Conservation (phyloP, 495 filamentous ascomycete genomes). For the Oidiodendron maius region DNA sequence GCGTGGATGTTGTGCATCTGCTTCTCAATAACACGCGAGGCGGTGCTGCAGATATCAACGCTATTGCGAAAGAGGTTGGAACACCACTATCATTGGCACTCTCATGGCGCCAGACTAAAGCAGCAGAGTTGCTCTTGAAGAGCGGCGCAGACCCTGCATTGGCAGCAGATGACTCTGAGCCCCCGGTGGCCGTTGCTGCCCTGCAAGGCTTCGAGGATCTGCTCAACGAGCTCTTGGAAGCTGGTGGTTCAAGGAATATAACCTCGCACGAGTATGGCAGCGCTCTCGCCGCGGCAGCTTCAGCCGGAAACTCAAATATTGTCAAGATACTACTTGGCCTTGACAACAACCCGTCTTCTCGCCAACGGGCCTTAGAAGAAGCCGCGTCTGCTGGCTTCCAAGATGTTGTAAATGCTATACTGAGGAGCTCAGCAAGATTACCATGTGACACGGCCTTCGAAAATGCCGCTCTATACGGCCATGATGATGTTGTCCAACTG, state of each 20-base stretch:
- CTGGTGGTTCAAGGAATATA: neutral
- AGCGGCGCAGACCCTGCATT: no score
- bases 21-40: constrained; percentile 21
- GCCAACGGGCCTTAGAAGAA: neutral
- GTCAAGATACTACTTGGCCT: neutral
- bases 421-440: no score
- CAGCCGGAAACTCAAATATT: neutral
- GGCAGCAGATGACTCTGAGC: neutral
- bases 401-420: neutral
- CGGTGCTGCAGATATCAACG: constrained; percentile 26
- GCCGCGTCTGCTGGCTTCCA: neutral
- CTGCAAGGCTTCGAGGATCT: neutral
- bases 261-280: no score
- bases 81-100: neutral
- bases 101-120: no score
- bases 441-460: no score
- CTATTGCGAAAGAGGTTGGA: constrained; percentile 22
- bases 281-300: neutral
- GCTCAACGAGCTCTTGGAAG: neutral
- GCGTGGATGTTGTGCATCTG: constrained; percentile 29
- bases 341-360: neutral
- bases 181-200: neutral
- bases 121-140: no score
- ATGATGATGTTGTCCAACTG: no score
- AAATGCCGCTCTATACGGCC: no score